A percentile compares a stretch with the other conserved stretches of the same genome.
Conservation (phyloP, 2,329 filamentous ascomycete genomes). For the Cladosporium colombiae region DNA sequence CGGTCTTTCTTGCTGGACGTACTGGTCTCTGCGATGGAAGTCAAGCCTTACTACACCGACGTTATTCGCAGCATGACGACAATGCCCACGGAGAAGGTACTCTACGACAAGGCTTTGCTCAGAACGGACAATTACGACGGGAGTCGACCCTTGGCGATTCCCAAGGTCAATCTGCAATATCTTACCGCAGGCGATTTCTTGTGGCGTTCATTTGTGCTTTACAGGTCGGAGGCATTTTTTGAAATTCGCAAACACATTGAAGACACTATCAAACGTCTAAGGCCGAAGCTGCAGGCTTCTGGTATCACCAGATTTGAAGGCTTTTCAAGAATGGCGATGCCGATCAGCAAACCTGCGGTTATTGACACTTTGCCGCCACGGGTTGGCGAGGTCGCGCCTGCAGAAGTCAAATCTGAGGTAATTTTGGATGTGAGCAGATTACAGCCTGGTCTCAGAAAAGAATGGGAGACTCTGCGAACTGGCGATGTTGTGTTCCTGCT, state of each 20-base stretch:
- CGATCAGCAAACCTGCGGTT: constrained; percentile 81
- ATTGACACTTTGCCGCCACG: constrained; percentile 80
- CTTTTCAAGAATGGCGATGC: constrained; percentile 87
- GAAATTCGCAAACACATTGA: constrained; percentile 91
- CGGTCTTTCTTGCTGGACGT: constrained; percentile 69
- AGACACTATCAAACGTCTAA: constrained; percentile 73
- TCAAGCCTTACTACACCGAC: constrained; percentile 80
- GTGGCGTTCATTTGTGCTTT: constrained; percentile 90
- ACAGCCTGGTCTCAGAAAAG: constrained; percentile 71
- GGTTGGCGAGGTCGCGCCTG: constrained; percentile 81
- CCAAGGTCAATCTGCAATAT: constrained; percentile 94
- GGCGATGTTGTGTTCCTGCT: constrained; percentile 91
- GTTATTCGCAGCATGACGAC: constrained; percentile 68
- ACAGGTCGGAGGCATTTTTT: constrained; percentile 89
- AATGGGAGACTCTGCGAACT: constrained; percentile 86
- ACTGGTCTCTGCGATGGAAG: constrained; percentile 73
- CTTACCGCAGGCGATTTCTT: constrained; percentile 92
- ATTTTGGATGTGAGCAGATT: constrained; percentile 78
- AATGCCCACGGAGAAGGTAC: constrained; percentile 76
- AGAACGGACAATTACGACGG: constrained; percentile 87
- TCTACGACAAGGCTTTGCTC: constrained; percentile 78
- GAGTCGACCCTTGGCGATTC: constrained; percentile 81
- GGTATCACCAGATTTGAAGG: constrained; percentile 72
- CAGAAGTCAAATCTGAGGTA: constrained; percentile 82
- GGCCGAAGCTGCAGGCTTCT: constrained; percentile 65